Evolutionary conservation across 2,329 filamentous ascomycete species (phyloP), one percentile per base, ranked within the genome.

Genomic region (Aspergillus proliferans): DNA sequence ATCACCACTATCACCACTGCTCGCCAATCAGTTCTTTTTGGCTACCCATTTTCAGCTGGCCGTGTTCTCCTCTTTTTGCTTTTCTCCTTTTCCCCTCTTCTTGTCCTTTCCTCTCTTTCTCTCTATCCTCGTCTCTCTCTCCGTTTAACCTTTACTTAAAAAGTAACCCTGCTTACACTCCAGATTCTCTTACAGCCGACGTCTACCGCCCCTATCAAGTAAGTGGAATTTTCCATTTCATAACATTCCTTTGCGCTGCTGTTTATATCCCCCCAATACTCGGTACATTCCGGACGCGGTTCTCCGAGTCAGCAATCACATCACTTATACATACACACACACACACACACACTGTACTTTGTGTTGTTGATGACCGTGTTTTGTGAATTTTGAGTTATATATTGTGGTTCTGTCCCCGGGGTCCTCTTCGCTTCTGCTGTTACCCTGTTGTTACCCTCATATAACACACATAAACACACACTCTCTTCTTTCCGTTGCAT

Each of bases 151-250:
- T 47, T 45, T 22, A 22, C 18, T 46, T 45, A 30, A 19, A 50
- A 49, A n/a, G 12, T 43, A 45, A 46, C 44, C 49, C 43, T 47
- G 50, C 58, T 61, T 46, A 60, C 54, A 39, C 45, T 51, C 48
- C 19, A 19, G 22, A 10, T 21, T 33, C 18, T 14, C 21, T n/a
- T 18, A 47, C 58, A 65, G 66, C 64, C 48, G 66, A 69, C 66
- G 63, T 67, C 49, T 69, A 69, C 59, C 66, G 66, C 48, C 66
- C 66, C 49, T 55, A 63, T 52, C 63, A 67, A 64, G 66, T 69
- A 63, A 66, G 65, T 67, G 10, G 14, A 38, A 22, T 52, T 46
- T 52, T 49, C 47, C 44, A 47, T 44, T 47, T 43, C 39, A 43
- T 45, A 39, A 39, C 46, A 46, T 21, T 46, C 47, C 22, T 45